These are phyloP conservation scores for Fusarium anthophilum DNA, from an alignment of 2,329 filamentous ascomycete species.

Conservation along the genomic window DNA sequence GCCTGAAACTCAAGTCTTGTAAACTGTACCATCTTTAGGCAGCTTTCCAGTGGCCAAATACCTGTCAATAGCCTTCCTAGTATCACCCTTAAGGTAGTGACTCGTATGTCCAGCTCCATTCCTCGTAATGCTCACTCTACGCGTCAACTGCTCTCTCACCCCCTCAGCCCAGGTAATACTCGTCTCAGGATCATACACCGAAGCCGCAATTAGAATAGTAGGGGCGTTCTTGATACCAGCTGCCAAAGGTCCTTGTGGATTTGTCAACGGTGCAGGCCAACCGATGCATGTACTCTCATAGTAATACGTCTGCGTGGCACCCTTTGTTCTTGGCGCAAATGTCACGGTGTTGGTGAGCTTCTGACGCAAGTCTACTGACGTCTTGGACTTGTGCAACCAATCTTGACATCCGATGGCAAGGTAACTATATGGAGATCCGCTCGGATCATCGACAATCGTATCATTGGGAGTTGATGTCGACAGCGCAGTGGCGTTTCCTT, in stretches of 20 bases:
- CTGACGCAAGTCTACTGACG: slow-evolving; percentile 16
- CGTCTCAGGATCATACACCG: slow-evolving; percentile 34
- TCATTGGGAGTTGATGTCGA: slow-evolving; percentile 9
- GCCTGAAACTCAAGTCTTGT: slow-evolving; percentile 3
- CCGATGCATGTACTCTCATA: slow-evolving; percentile 30
- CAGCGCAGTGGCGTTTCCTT: slow-evolving; percentile 33
- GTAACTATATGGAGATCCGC: slow-evolving; percentile 23
- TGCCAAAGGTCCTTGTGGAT: slow-evolving; percentile 20
- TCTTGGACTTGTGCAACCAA: slow-evolving; percentile 27
- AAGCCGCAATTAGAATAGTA: slow-evolving; percentile 25
- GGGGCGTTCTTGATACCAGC: slow-evolving; percentile 7
- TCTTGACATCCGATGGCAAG: slow-evolving; percentile 40
- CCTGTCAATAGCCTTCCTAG: slow-evolving; percentile 31
- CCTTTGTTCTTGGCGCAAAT: slow-evolving; percentile 30
- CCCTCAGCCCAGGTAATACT: slow-evolving; percentile 34
- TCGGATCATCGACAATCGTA: background rate
- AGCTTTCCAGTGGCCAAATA: slow-evolving; percentile 35
- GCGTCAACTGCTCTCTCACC: slow-evolving; percentile 31
- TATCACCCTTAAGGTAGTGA: slow-evolving; percentile 29
- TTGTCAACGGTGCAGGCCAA: slow-evolving; percentile 33
- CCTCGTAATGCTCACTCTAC: slow-evolving; percentile 35
- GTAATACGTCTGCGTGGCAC: slow-evolving; percentile 24
- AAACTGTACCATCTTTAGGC: slow-evolving; percentile 35
- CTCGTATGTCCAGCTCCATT: slow-evolving; percentile 40
- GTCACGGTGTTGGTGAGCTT: slow-evolving; percentile 9